These are phyloP conservation scores for Russula earlei DNA, from an alignment of 768 basidiomycete genomes.

Conservation along the genomic window DNA sequence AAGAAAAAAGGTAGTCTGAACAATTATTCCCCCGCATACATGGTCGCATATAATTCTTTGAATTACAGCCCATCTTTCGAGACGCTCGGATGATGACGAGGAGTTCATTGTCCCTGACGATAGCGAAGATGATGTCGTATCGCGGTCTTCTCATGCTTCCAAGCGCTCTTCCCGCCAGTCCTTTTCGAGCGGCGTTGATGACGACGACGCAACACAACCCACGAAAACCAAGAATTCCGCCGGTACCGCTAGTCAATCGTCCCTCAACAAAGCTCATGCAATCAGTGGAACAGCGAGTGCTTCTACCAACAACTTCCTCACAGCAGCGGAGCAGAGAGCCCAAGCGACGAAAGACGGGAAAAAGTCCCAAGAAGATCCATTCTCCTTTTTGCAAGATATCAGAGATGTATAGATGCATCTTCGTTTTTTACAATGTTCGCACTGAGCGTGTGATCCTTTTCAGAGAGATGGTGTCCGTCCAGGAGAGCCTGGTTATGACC, in stretches of 20 bases:
- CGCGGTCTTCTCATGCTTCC: constrained; percentile 43
- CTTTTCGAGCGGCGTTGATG: constrained; percentile 35
- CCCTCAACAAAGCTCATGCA: constrained; percentile 27
- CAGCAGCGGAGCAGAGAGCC: constrained; percentile 70
- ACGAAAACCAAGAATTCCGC: constrained; percentile 33
- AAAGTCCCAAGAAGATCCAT: constrained; percentile 69
- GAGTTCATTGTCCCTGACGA: constrained; percentile 63
- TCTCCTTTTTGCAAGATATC: constrained; percentile 59
- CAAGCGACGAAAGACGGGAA: constrained; percentile 76
- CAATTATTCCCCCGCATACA: neutral
- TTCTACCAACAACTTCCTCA: constrained; percentile 47
- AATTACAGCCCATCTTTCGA: constrained; percentile 26
- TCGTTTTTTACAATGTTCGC: neutral
- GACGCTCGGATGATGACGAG: constrained; percentile 46
- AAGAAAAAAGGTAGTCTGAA: constrained; percentile 38
- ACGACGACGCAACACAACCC: constrained; percentile 25
- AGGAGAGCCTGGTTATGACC: constrained; percentile 82
- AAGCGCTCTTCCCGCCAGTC: constrained; percentile 31
- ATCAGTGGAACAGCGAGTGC: constrained; percentile 22
- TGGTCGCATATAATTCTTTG: neutral
- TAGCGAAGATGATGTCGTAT: constrained; percentile 30
- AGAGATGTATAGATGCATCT: constrained; percentile 47
- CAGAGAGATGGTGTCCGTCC: constrained; percentile 77
- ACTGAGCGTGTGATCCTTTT: neutral
- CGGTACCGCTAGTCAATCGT: constrained; percentile 24